Percentiles rank a stretch among this genome's conserved stretches.
phyloP scores from a whole-genome alignment of 1,284 basidiomycete species.

The Psilocybe mexicana region DNA sequence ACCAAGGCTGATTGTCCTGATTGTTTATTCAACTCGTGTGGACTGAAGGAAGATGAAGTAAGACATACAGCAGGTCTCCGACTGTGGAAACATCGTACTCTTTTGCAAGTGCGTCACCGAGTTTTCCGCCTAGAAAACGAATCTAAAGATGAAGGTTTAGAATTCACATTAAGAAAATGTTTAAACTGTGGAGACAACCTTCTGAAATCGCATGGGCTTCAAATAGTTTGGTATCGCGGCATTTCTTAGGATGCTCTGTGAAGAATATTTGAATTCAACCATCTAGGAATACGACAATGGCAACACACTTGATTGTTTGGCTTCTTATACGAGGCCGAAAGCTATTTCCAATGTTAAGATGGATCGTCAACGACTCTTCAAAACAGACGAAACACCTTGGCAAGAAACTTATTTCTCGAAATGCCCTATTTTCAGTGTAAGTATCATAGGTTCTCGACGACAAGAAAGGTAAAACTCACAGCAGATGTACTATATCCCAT shows the following conservation, averaged over 20 bases:
- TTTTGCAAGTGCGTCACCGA: slow-evolving; percentile 84
- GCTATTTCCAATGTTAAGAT: slow-evolving; percentile 39
- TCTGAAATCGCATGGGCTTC: slow-evolving; percentile 82
- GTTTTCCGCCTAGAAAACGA: slow-evolving; percentile 92
- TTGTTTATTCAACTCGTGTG: background rate
- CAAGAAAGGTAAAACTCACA: slow-evolving; percentile 45
- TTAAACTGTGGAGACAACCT: slow-evolving; percentile 45
- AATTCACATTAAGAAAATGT: background rate
- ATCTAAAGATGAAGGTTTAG: slow-evolving; percentile 55
- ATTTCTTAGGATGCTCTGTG: slow-evolving; percentile 79
- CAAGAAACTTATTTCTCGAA: slow-evolving; percentile 90
- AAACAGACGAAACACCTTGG: slow-evolving; percentile 63
- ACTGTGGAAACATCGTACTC: slow-evolving; percentile 90
- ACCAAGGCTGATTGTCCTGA: slow-evolving; percentile 17
- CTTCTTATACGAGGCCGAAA: slow-evolving; percentile 89
- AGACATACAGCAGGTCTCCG: slow-evolving; percentile 79
- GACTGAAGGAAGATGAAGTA: background rate
- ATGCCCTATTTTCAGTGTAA: slow-evolving; percentile 64
- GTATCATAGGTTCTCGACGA: background rate
- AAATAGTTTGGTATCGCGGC: slow-evolving; percentile 84
- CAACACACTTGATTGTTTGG: slow-evolving; percentile 74
- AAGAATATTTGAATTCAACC: slow-evolving; percentile 5
- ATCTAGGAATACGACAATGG: background rate
- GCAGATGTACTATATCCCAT: slow-evolving; percentile 96
- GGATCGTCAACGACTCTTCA: background rate